Percentiles rank a stretch among this genome's conserved stretches.
Evolutionary conservation across 495 filamentous ascomycete species (phyloP).

Genomic region (Neurospora intermedia): DNA sequence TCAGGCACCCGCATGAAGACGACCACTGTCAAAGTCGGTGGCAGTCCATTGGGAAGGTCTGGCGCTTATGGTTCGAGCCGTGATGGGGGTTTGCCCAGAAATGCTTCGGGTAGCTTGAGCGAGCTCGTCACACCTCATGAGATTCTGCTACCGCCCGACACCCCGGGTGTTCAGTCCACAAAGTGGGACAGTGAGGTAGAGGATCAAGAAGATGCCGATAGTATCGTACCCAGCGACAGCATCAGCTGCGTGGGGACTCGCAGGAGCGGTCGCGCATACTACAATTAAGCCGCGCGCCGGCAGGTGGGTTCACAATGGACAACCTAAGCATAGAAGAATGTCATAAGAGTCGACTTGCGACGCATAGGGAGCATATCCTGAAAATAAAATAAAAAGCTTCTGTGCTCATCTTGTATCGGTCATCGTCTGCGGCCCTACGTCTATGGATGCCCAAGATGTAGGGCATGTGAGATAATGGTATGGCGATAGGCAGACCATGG

Average conservation of each 20-base stretch:
- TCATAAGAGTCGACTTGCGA: not conserved
- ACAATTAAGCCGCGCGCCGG: not conserved
- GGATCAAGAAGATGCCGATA: slow-evolving; percentile 23
- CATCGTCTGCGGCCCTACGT: not conserved
- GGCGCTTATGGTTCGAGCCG: not conserved
- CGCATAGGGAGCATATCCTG: not conserved
- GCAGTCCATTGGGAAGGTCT: not conserved
- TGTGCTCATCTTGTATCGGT: not conserved
- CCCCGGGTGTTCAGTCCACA: slow-evolving; percentile 15
- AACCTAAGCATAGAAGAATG: not conserved
- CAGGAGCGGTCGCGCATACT: slow-evolving; percentile 18
- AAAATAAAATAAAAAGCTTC: not conserved
- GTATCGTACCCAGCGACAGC: slow-evolving; percentile 54
- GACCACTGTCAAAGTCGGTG: slow-evolving; percentile 20
- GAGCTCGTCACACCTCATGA: slow-evolving; percentile 20
- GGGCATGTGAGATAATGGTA: not conserved
- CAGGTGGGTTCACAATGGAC: not conserved
- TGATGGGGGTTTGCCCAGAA: not conserved
- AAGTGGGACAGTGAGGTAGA: slow-evolving; percentile 16
- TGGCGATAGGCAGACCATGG: not conserved
- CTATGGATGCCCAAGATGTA: not conserved
- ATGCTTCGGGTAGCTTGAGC: not conserved
- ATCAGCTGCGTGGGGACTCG: slow-evolving; percentile 52
- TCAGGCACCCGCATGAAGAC: slow-evolving; percentile 22
- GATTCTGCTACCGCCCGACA: slow-evolving; percentile 41